Percentiles rank a stretch among this genome's conserved stretches.
phyloP scores from a whole-genome alignment of 1,139 yeast genomes.

The Petasospora fabianii region DNA sequence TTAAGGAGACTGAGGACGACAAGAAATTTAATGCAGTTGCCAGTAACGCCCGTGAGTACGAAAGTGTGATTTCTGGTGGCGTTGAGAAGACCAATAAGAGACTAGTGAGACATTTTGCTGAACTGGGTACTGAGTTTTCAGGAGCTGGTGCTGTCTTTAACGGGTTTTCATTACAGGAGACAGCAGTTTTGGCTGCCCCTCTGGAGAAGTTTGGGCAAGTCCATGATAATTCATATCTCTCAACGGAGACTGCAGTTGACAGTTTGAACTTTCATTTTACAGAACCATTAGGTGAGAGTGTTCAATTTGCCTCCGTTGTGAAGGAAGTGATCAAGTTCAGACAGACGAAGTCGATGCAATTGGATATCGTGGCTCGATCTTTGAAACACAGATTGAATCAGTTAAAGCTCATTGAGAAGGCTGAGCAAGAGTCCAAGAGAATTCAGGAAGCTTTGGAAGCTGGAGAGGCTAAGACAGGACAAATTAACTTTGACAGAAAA shows the following conservation, averaged over 20 bases:
- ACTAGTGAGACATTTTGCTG: conserved; percentile 58
- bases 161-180: conserved; percentile 62
- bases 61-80: conserved; percentile 44
- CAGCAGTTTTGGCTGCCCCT: conserved; percentile 38
- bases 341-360: conserved; percentile 62
- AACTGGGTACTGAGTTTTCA: conserved; percentile 54
- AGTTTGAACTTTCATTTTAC: conserved; percentile 64
- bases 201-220: conserved; percentile 76
- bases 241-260: conserved; percentile 56
- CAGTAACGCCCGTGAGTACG: conserved; percentile 47
- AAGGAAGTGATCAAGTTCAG: conserved; percentile 65
- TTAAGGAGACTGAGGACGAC: conserved; percentile 28
- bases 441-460: conserved; percentile 31
- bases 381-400: conserved; percentile 44
- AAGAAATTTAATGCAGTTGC: conserved; percentile 42
- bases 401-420: conserved; percentile 46
- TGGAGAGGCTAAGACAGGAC: conserved; percentile 30
- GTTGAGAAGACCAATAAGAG: conserved; percentile 66
- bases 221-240: conserved; percentile 65
- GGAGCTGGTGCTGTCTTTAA: conserved; percentile 37
- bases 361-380: conserved; percentile 51
- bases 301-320: conserved; percentile 66
- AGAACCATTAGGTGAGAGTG: conserved; percentile 81
- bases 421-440: conserved; percentile 29
- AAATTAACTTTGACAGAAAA: conserved; percentile 27